Percentiles rank a stretch among this genome's conserved stretches.
These are phyloP conservation scores for Moringa oleifera DNA, from an alignment of 345 rosid species.

Conservation along the genomic window DNA sequence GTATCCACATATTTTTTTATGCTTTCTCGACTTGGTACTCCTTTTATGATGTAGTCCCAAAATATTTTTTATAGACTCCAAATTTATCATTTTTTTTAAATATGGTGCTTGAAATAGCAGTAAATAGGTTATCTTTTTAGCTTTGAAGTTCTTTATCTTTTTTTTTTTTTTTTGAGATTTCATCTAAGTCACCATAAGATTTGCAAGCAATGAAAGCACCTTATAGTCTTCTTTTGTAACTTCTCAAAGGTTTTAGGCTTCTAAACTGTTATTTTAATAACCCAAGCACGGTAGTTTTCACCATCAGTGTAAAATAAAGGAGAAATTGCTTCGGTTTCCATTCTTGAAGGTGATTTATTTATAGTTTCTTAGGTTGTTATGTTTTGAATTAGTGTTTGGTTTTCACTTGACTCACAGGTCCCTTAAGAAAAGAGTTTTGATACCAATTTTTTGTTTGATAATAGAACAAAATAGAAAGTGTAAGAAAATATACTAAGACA, in stretches of 20 bases:
- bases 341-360: too few species aligned
- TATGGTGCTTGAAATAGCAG: not conserved
- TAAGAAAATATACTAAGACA: too few species aligned
- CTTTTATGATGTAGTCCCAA: constrained; percentile 12
- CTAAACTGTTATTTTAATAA: not conserved
- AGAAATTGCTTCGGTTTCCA: too few species aligned
- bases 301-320: too few species aligned
- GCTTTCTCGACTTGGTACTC: constrained; percentile 1
- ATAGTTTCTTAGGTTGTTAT: too few species aligned
- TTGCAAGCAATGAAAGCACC: not conserved
- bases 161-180: too few species aligned
- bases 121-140: not conserved
- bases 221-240: constrained; percentile 2
- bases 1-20: constrained; percentile 1
- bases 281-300: not conserved
- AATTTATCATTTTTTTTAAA: constrained; percentile 3
- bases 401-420: too few species aligned
- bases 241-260: not conserved
- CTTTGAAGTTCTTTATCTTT: constrained; percentile 6
- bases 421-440: too few species aligned
- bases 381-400: too few species aligned
- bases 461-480: too few species aligned
- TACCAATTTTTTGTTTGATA: too few species aligned
- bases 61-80: not conserved
- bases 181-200: constrained; percentile 11